Conservation (phyloP, 2,329 filamentous ascomycete species). For the Cordyceps fumosorosea region DNA sequence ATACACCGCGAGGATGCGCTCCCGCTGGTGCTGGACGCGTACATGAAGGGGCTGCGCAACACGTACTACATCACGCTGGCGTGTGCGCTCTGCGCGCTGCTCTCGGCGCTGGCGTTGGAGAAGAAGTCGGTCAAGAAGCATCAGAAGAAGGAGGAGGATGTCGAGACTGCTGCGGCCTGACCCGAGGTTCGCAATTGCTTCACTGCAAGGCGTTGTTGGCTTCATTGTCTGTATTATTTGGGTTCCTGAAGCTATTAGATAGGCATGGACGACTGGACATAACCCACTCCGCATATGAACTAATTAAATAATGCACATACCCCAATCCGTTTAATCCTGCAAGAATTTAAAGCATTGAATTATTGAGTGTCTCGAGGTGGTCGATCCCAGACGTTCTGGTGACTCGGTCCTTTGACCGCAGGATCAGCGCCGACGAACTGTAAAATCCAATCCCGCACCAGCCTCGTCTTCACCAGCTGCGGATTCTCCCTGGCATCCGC, state of each 20-base stretch:
- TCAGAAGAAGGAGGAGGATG: constrained; percentile 22
- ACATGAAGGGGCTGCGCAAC: constrained; percentile 42
- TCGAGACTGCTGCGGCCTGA: constrained; percentile 20
- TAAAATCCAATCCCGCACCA: constrained; percentile 69
- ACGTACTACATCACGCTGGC: constrained; percentile 47
- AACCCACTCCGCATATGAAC: not conserved
- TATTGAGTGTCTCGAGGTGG: constrained; percentile 37
- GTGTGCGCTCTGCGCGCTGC: constrained; percentile 39
- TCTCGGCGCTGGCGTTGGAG: constrained; percentile 36
- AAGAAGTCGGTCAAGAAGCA: constrained; percentile 50
- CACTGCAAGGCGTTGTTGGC: not conserved
- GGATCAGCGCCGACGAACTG: constrained; percentile 53
- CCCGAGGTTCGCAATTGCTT: not conserved
- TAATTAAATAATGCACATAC: not conserved
- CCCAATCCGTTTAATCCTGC: not conserved
- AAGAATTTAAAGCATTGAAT: not conserved
- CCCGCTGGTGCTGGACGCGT: constrained; percentile 38
- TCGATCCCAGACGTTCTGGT: constrained; percentile 27
- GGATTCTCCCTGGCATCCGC: constrained; percentile 28
- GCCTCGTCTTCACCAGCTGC: constrained; percentile 56
- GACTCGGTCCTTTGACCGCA: constrained; percentile 13
- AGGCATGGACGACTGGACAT: not conserved
- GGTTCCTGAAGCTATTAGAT: not conserved
- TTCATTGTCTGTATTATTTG: not conserved
- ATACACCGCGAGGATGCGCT: constrained; percentile 36